phyloP scores from a whole-genome alignment of 2,329 filamentous ascomycete species.

The Stagonosporopsis cucurbitacearum region DNA sequence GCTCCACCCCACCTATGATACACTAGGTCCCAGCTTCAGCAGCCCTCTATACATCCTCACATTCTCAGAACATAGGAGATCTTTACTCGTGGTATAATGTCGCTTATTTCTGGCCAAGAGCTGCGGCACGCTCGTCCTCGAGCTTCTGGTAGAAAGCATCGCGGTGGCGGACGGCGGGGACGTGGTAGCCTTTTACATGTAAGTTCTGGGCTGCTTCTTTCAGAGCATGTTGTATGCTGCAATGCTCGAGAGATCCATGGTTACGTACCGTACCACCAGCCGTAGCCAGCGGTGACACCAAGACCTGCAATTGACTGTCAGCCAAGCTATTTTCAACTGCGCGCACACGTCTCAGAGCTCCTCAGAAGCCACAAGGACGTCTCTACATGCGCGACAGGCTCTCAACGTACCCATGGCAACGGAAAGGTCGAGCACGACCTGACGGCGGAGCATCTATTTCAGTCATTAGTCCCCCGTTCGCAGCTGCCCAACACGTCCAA shows the following conservation, averaged over 20 bases:
- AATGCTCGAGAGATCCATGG: neutral
- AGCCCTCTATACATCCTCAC: slow-evolving; percentile 33
- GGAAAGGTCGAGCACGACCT: slow-evolving; percentile 70
- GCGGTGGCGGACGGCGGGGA: slow-evolving; percentile 67
- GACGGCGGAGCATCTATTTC: slow-evolving; percentile 68
- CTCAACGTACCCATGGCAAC: slow-evolving; percentile 66
- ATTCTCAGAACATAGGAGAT: slow-evolving; percentile 38
- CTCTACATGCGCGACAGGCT: neutral
- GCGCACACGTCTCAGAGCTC: slow-evolving; percentile 15
- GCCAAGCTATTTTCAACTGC: slow-evolving; percentile 22
- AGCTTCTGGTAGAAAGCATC: slow-evolving; percentile 69
- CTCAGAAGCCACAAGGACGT: neutral
- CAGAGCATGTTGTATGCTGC: neutral
- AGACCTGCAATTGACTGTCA: slow-evolving; percentile 58
- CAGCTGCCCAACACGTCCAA: slow-evolving; percentile 30
- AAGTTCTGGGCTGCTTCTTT: slow-evolving; percentile 3
- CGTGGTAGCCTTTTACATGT: slow-evolving; percentile 63
- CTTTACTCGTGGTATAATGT: slow-evolving; percentile 18
- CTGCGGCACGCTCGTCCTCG: slow-evolving; percentile 64
- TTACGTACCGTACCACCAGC: slow-evolving; percentile 70
- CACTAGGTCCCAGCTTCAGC: slow-evolving; percentile 35
- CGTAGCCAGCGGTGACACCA: slow-evolving; percentile 67
- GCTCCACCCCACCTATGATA: slow-evolving; percentile 42
- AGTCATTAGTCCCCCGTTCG: slow-evolving; percentile 35
- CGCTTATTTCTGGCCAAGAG: slow-evolving; percentile 50